Evolutionary conservation across 106 monocot genomes (phyloP), one percentile per base, ranked within the genome.

Genomic region (Dendrobium nobile): DNA sequence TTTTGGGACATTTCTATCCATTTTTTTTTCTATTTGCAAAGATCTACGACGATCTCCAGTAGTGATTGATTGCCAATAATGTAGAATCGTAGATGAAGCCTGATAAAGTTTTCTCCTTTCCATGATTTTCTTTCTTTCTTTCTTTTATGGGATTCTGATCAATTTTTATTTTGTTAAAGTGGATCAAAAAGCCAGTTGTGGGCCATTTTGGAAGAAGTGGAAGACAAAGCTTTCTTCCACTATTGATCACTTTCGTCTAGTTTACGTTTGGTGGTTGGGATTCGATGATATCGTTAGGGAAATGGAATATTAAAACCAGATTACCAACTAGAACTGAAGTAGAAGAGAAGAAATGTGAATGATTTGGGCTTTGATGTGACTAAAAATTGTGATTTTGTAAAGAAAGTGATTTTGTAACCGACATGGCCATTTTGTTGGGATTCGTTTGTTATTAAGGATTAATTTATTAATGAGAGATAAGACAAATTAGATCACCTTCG

Each of bases 291-390:
- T 65, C n/a, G n/a, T 65, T 65, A 26, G 64, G 4, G 64, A 61
- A 70, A 13, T 2, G 70, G 31, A n/a, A 15, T 70, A n/a, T 37
- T 37, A 70, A 33, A 28, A 37, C 70, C 70, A 70, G 70, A 70
- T 70, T 70, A 70, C 37, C 70, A 33, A 70, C 70, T 70, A 33
- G 70, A 16, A 37, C 70, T 70, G 70, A 70, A 70, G 70, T 70
- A 70, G 70, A 70, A 70, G 70, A 70, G 28, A 70, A 70, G 70
- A 70, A 70, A 70, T 70, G 33, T 37, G 70, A 70, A 37, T 6
- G n/a, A 16, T 70, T 70, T 70, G 15, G 28, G 31, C 37, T 70
- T 70, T n/a, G 70, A 70, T 70, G 70, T 70, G 70, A 70, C 70
- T 70, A 37, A 70, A 15, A 70, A 15, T 51, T 10, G 51, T 15